These are phyloP conservation scores for Wickerhamiella occidentalis DNA, from an alignment of 805 yeast genomes.

Conservation along the genomic window DNA sequence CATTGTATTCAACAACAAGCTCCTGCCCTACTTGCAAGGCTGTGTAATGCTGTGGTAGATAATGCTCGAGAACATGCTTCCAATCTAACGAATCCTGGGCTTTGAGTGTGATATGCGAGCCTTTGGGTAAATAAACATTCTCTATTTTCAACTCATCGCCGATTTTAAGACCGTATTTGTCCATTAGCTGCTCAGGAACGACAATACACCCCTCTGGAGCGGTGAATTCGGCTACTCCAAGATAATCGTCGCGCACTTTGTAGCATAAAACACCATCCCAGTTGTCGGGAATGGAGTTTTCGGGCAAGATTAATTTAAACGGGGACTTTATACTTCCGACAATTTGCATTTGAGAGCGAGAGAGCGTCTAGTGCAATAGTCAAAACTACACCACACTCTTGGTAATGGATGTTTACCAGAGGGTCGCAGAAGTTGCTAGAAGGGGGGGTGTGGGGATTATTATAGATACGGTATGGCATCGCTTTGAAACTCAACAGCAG, in stretches of 20 bases:
- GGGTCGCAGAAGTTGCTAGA: constrained; percentile 10
- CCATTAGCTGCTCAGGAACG: constrained; percentile 31
- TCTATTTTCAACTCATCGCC: constrained; percentile 21
- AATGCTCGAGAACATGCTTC: constrained; percentile 42
- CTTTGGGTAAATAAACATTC: constrained; percentile 34
- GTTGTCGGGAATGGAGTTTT: not conserved
- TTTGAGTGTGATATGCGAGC: constrained; percentile 34
- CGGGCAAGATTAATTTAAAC: constrained; percentile 4
- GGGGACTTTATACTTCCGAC: not conserved
- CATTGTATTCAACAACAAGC: constrained; percentile 28
- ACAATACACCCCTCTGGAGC: constrained; percentile 30
- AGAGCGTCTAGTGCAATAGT: no score
- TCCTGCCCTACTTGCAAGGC: constrained; percentile 35
- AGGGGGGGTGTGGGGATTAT: constrained; percentile 2
- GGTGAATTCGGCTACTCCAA: constrained; percentile 40
- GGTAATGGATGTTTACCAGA: constrained; percentile 8
- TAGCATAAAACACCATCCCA: constrained; percentile 8
- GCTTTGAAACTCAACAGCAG: not conserved
- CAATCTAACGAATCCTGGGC: constrained; percentile 35
- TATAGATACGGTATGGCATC: constrained; percentile 3
- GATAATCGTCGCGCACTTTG: constrained; percentile 4
- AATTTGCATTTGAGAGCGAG: no score
- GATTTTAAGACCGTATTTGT: constrained; percentile 23
- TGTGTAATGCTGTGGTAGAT: constrained; percentile 39
- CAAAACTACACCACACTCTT: no score